Conservation (phyloP, 108 stramenopile genomes). For the Schizochytrium sp. region DNA sequence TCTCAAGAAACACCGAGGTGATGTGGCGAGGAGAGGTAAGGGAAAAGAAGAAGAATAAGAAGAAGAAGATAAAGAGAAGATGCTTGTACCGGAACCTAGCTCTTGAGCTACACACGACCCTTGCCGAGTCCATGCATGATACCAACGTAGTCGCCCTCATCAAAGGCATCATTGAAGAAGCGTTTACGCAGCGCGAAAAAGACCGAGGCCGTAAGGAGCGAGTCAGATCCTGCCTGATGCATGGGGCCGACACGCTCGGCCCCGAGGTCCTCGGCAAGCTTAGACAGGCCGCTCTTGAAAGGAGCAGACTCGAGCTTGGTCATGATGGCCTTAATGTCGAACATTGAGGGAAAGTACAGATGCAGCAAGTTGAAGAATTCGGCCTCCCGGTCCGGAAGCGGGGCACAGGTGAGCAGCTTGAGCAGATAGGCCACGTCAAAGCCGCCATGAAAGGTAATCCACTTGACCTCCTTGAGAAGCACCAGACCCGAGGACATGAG, state of each 20-base stretch:
- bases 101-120: not conserved
- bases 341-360: slow-evolving; percentile 91
- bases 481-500: slow-evolving; percentile 93
- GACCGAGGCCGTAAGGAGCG: slow-evolving; percentile 82
- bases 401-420: slow-evolving; percentile 48
- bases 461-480: slow-evolving; percentile 81
- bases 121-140: slow-evolving; percentile 11
- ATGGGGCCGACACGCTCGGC: slow-evolving; percentile 90
- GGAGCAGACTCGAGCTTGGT: slow-evolving; percentile 64
- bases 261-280: slow-evolving; percentile 76
- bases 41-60: too few relatives aligned
- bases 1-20: too few relatives aligned
- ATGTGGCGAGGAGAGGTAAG: too few relatives aligned
- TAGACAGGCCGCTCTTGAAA: slow-evolving; percentile 84
- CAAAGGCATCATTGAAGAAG: slow-evolving; percentile 20
- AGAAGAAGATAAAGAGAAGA: too few relatives aligned
- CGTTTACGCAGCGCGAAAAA: slow-evolving; percentile 75
- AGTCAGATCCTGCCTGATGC: slow-evolving; percentile 98
- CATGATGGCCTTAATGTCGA: slow-evolving; percentile 96
- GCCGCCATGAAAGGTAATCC: slow-evolving; percentile 89
- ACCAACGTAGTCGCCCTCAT: slow-evolving; percentile 25
- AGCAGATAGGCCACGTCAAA: slow-evolving; percentile 97
- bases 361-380: slow-evolving; percentile 82
- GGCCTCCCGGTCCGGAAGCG: slow-evolving; percentile 50
- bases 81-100: too few relatives aligned